phyloP scores from a whole-genome alignment of 2,329 filamentous ascomycete species.

The Lachnellula occidentalis region DNA sequence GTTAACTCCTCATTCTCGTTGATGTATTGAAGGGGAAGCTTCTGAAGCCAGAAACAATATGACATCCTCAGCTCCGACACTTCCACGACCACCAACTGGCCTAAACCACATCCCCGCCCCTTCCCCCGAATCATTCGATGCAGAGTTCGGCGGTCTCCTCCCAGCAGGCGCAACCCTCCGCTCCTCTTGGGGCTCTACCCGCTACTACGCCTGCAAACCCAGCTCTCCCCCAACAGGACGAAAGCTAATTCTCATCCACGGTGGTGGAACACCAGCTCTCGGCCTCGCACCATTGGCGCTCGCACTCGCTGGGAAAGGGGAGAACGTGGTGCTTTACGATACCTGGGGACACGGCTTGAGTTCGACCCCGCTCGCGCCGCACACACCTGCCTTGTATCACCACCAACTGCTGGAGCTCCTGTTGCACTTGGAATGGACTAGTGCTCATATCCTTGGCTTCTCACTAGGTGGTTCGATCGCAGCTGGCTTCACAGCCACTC shows the following conservation, averaged over 20 bases:
- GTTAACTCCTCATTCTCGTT: too few relatives aligned
- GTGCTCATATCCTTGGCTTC: conserved; percentile 42
- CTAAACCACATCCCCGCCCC: not conserved
- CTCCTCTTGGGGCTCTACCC: not conserved
- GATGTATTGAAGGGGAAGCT: too few relatives aligned
- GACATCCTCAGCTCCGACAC: not conserved
- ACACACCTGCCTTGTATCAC: conserved; percentile 40
- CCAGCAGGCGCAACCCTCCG: not conserved
- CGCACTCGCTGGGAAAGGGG: not conserved
- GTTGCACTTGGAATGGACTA: conserved; percentile 36
- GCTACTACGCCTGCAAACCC: not conserved
- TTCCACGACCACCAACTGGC: not conserved
- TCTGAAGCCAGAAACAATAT: not conserved
- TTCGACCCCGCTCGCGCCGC: conserved; percentile 40
- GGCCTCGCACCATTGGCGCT: not conserved
- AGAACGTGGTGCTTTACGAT: conserved; percentile 39
- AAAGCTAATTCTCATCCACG: not conserved
- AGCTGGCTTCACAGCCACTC: conserved; percentile 33
- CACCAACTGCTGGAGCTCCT: conserved; percentile 37
- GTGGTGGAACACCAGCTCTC: conserved; percentile 1
- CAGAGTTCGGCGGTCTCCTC: not conserved
- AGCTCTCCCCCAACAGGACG: not conserved
- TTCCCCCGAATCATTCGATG: not conserved
- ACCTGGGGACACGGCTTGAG: conserved; percentile 50
- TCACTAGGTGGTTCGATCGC: conserved; percentile 43